Base-by-base conservation (phyloP, 2,329 filamentous ascomycete species). In the Calonectria crousiana region DNA sequence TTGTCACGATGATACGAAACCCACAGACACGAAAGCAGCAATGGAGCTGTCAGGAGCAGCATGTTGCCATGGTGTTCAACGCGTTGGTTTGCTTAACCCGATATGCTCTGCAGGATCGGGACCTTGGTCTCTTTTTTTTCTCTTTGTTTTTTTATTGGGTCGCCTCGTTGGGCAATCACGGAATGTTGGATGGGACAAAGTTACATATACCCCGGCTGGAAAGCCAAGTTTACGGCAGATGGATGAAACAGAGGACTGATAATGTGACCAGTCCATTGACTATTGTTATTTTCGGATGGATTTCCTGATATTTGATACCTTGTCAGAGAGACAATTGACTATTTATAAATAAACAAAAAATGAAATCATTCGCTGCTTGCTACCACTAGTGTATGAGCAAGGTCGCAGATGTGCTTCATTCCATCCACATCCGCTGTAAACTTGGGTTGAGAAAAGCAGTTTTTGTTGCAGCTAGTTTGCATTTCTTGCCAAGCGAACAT, bases 171-270 rank as follows among this genome's bases (percentile, higher is more conserved):
- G 60, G 70, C 51, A 70, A 72, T 71, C 67, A 73, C 73, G 65
- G 78, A 76, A 77, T 70, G 34, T 62, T 66, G 70, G 65, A 67
- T 73, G 70, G 73, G 74, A 58, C 52, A 30, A 78, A 74, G 65
- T 77, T 81, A 80, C 64, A 78, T 81, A 81, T 81, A 81, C 80
- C 78, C 79, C 78, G 80, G 79, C 79, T 74, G 53, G 53, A 72
- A 77, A 78, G 80, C 79, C 80, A 80, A 76, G 77, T 77, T 81
- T 67, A 78, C 70, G 75, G 79, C 76, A 79, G 72, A 80, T 78
- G 78, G 72, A 74, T 74, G 74, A 58, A 49, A 41, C 52, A 44
- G 47, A 44, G 71, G 60, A 67, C 18, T 26, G 68, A 32, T 74
- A 51, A 41, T 36, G 69, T 64, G 71, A 73, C n/a, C 56, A 62